Percentiles rank a stretch among this genome's conserved stretches.
phyloP scores from a whole-genome alignment of 345 rosid genomes.

The Cochlearia excelsa region DNA sequence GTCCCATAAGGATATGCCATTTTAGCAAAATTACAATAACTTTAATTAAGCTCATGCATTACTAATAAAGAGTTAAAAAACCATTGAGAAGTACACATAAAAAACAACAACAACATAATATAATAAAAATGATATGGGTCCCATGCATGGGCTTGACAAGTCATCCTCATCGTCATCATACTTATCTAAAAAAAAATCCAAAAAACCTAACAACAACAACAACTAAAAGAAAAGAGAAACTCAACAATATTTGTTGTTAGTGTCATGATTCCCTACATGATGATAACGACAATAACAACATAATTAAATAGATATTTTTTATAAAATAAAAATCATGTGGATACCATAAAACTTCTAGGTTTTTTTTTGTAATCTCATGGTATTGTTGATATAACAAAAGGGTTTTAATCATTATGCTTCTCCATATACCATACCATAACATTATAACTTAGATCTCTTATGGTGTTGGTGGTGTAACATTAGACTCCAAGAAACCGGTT shows the following conservation, averaged over 20 bases:
- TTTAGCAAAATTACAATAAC: background rate
- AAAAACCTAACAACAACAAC: conserved; percentile 36
- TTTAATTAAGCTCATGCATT: background rate
- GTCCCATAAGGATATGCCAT: conserved; percentile 27
- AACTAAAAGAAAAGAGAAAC: conserved; percentile 19
- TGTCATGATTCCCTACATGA: conserved; percentile 37
- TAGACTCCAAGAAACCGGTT: conserved; percentile 72
- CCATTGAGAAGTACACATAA: conserved; percentile 35
- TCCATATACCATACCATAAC: conserved; percentile 23
- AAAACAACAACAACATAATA: conserved; percentile 13
- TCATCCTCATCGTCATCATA: conserved; percentile 36
- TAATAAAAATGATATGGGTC: conserved; percentile 40
- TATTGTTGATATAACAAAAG: conserved; percentile 1
- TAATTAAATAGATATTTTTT: conserved; percentile 33
- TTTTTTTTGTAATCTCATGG: conserved; percentile 20
- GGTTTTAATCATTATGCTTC: conserved; percentile 11
- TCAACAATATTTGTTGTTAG: conserved; percentile 34
- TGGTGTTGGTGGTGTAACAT: conserved; percentile 27
- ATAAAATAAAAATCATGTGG: conserved; percentile 31
- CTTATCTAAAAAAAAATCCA: conserved; percentile 34
- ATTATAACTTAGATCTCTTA: conserved; percentile 23
- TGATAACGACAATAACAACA: conserved; percentile 37
- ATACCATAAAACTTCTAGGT: conserved; percentile 26
- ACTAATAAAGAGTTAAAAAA: conserved; percentile 9
- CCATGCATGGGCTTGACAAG: conserved; percentile 36